Conservation (phyloP, 2,329 filamentous ascomycete genomes). For the Alternaria sp. region DNA sequence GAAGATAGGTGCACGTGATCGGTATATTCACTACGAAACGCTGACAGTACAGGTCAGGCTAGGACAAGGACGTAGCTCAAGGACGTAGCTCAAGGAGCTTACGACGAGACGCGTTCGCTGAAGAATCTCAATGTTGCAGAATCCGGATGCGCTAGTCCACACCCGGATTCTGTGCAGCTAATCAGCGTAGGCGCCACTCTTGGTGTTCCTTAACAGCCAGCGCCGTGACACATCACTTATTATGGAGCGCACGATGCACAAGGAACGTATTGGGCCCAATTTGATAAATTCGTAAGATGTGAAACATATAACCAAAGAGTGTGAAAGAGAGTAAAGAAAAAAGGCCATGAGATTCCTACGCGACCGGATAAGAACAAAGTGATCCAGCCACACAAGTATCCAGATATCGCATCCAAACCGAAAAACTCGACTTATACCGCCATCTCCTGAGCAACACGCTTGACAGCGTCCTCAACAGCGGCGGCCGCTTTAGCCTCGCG, state of each 20-base stretch:
- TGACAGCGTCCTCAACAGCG: constrained; percentile 4
- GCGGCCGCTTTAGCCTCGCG: constrained; percentile 18
- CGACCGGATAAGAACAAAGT: neutral
- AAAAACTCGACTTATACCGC: neutral
- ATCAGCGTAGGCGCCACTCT: too few species aligned
- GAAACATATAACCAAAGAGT: neutral
- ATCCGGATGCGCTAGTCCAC: too few species aligned
- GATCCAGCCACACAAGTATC: constrained; percentile 11
- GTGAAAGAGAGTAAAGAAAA: neutral
- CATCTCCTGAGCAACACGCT: constrained; percentile 8
- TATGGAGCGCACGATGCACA: neutral
- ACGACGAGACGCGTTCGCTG: too few species aligned
- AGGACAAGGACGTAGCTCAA: too few species aligned
- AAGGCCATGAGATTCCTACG: neutral
- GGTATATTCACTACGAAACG: too few species aligned
- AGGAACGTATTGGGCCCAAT: neutral
- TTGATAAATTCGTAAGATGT: constrained; percentile 2
- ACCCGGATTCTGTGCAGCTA: too few species aligned
- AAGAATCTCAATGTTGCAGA: too few species aligned
- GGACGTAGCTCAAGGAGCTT: too few species aligned
- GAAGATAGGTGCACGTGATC: too few species aligned
- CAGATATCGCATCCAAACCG: neutral
- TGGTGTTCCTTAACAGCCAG: too few species aligned
- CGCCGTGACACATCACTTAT: too few species aligned
- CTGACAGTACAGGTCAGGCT: too few species aligned